These are phyloP conservation scores for Kwoniella dendrophila DNA, from an alignment of 768 basidiomycete species.

Conservation along the genomic window DNA sequence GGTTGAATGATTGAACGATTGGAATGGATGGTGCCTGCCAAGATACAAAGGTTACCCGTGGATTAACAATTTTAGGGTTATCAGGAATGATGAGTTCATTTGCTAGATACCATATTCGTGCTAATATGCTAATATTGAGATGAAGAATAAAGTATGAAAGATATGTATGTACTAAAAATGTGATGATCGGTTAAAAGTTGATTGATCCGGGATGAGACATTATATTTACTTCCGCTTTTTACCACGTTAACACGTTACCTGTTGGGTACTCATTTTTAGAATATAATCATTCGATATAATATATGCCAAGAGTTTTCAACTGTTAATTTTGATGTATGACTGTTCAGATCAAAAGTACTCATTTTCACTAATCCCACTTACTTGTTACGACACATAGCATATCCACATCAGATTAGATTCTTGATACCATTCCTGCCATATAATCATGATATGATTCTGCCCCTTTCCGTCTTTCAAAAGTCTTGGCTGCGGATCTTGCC, in stretches of 20 bases:
- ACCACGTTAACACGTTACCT: no score
- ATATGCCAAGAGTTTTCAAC: not conserved
- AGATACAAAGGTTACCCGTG: conserved; percentile 9
- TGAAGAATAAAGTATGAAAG: no score
- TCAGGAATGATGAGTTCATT: not conserved
- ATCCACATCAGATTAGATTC: not conserved
- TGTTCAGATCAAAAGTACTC: conserved; percentile 2
- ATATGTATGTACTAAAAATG: no score
- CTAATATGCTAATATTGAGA: no score
- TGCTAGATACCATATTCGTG: not conserved
- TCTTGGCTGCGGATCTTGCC: conserved; percentile 18
- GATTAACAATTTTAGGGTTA: not conserved
- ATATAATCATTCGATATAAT: not conserved
- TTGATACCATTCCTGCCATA: no score
- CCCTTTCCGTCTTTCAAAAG: no score
- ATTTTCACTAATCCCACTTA: not conserved
- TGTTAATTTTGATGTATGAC: not conserved
- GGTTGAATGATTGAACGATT: no score
- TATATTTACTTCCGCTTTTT: no score
- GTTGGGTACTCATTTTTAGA: no score
- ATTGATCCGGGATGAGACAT: conserved; percentile 1
- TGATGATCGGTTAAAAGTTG: not conserved
- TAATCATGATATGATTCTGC: no score
- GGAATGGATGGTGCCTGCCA: conserved; percentile 17
- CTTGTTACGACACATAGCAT: not conserved